Percentiles rank a stretch among this genome's conserved stretches.
These are phyloP conservation scores for Abrus pulchellus DNA, from an alignment of 306 rosid genomes.

Conservation along the genomic window DNA sequence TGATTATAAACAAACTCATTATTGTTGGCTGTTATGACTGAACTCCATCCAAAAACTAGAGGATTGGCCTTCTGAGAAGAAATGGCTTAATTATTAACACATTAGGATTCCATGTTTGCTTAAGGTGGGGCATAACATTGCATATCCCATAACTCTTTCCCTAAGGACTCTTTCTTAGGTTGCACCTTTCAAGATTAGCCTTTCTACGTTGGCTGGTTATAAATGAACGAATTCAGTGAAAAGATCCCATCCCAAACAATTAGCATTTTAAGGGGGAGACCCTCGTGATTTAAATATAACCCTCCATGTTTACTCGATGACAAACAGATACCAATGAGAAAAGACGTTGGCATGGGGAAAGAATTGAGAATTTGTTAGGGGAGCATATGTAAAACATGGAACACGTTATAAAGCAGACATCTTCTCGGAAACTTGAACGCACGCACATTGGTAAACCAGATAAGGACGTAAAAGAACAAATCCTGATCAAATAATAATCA, in stretches of 20 bases:
- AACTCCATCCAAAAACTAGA: background rate
- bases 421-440: too few species aligned
- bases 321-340: background rate
- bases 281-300: background rate
- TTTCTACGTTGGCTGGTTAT: background rate
- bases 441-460: background rate
- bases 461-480: slow-evolving; percentile 10
- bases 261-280: background rate
- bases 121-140: slow-evolving; percentile 6
- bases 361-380: background rate
- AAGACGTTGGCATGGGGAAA: slow-evolving; percentile 7
- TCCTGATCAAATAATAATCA: background rate
- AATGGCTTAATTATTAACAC: background rate
- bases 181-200: background rate
- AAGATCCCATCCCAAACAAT: slow-evolving; percentile 8
- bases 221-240: background rate
- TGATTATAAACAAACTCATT: background rate
- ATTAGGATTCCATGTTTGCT: background rate
- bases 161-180: background rate
- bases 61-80: background rate
- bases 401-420: background rate
- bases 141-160: slow-evolving; percentile 20
- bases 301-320: background rate
- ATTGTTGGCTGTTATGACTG: background rate
- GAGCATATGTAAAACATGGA: background rate